Evolutionary conservation across 2,329 filamentous ascomycete genomes (phyloP).

Genomic region (Colletotrichum orchidophilum): DNA sequence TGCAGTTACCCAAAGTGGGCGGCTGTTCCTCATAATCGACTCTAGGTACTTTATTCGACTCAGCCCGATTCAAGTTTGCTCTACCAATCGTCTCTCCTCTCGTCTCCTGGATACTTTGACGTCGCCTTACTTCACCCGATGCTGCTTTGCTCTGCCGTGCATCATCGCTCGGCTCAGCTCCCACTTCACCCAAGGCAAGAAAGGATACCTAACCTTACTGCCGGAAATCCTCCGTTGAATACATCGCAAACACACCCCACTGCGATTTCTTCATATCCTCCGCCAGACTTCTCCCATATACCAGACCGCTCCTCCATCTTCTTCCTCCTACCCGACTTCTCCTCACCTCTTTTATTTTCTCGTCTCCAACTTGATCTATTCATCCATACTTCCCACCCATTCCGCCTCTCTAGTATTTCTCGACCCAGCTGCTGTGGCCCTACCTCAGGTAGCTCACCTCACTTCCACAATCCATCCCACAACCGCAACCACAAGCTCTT

Average conservation of each 20-base stretch:
- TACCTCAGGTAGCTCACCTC: not conserved
- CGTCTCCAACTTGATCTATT: not conserved
- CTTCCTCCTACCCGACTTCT: not conserved
- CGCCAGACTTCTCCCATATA: not conserved
- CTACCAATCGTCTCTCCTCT: not conserved
- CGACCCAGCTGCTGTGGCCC: not conserved
- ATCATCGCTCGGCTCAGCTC: not conserved
- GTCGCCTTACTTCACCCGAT: not conserved
- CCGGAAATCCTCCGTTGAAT: not conserved
- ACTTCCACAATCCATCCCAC: not conserved
- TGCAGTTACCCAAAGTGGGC: not conserved
- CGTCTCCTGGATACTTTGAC: too few relatives aligned
- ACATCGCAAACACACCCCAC: not conserved
- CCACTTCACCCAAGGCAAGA: not conserved
- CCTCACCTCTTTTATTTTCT: not conserved
- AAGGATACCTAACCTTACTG: not conserved
- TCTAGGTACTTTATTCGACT: conserved; percentile 3
- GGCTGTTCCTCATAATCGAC: not conserved
- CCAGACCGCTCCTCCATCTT: not conserved
- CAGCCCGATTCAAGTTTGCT: not conserved
- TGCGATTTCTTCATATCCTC: not conserved
- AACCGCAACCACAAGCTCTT: not conserved
- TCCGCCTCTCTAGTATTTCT: not conserved
- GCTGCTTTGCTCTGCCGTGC: not conserved
- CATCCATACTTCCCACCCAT: not conserved